Percentiles rank a stretch among this genome's conserved stretches.
These are phyloP conservation scores for Colletotrichum australisinense DNA, from an alignment of 2,329 filamentous ascomycete species.

Conservation along the genomic window DNA sequence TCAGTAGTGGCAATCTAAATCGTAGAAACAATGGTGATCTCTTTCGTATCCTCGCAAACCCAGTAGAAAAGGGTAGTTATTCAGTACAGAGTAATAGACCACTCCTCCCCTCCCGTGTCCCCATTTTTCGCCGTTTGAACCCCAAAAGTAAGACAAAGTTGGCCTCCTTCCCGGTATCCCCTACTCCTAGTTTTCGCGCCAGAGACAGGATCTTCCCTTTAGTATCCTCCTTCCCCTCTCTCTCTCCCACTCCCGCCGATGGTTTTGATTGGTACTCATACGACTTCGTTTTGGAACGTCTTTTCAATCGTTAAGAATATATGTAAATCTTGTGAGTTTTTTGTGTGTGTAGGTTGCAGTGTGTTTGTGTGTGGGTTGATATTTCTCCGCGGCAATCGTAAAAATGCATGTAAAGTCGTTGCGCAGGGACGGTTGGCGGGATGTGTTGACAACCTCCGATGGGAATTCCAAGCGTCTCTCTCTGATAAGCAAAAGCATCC, in stretches of 20 bases:
- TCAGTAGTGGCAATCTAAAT: slow-evolving; percentile 1
- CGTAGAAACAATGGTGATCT: background rate
- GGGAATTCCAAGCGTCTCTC: background rate
- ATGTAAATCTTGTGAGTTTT: slow-evolving; percentile 4
- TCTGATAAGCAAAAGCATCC: slow-evolving; percentile 16
- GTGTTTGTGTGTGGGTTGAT: slow-evolving; percentile 11
- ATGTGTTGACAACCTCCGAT: background rate
- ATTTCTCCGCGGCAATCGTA: slow-evolving; percentile 18
- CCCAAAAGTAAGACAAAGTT: background rate
- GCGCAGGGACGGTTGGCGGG: background rate
- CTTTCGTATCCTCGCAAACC: background rate
- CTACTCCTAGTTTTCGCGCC: background rate
- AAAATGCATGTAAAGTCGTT: slow-evolving; percentile 28
- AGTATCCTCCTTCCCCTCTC: background rate
- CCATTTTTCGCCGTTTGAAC: slow-evolving; percentile 1
- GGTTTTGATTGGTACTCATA: background rate
- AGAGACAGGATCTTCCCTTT: background rate
- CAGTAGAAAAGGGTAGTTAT: background rate
- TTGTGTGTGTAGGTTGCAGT: slow-evolving; percentile 11
- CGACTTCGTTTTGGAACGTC: background rate
- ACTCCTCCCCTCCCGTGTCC: background rate
- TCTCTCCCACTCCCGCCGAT: background rate
- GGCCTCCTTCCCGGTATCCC: background rate
- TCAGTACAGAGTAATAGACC: background rate
- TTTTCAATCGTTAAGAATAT: slow-evolving; percentile 16